Percentiles rank a stretch among this genome's conserved stretches.
These are phyloP conservation scores for Aeschynomene evenia DNA, from an alignment of 306 rosid species.

Conservation along the genomic window DNA sequence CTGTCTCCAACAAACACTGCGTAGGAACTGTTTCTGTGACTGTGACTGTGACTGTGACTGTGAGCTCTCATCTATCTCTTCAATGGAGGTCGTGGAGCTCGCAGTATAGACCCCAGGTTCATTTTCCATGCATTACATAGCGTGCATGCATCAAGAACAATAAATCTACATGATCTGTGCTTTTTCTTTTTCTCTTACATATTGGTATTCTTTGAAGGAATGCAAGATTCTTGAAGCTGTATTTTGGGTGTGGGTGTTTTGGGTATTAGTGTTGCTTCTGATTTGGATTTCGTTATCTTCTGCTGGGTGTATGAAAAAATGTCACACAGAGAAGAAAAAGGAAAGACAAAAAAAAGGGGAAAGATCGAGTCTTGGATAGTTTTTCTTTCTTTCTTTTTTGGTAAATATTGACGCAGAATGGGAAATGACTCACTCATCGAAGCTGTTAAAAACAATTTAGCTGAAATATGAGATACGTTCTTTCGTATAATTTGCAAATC, in stretches of 20 bases:
- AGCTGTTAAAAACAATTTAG: neutral
- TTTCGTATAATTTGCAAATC: neutral
- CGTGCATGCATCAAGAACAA: neutral
- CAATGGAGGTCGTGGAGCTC: conserved; percentile 41
- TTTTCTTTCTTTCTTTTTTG: neutral
- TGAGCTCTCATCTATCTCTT: conserved; percentile 37
- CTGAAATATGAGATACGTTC: neutral
- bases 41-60: neutral
- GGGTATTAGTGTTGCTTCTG: neutral
- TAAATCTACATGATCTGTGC: neutral
- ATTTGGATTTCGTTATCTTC: neutral
- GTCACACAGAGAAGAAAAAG: neutral
- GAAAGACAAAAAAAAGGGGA: neutral
- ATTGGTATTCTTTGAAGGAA: neutral
- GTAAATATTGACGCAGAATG: neutral
- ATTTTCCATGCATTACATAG: conserved; percentile 4
- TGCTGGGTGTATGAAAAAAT: neutral
- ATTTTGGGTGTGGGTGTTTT: neutral
- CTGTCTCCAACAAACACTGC: conserved; percentile 9
- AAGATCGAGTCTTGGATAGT: conserved; percentile 30
- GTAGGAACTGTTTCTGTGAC: neutral
- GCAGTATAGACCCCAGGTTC: conserved; percentile 57
- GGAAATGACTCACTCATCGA: neutral
- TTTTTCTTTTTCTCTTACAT: neutral
- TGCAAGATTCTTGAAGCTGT: neutral